Percentiles rank a stretch among this genome's conserved stretches.
phyloP scores from a whole-genome alignment of 495 filamentous ascomycete species.

The Penicillium daleae region DNA sequence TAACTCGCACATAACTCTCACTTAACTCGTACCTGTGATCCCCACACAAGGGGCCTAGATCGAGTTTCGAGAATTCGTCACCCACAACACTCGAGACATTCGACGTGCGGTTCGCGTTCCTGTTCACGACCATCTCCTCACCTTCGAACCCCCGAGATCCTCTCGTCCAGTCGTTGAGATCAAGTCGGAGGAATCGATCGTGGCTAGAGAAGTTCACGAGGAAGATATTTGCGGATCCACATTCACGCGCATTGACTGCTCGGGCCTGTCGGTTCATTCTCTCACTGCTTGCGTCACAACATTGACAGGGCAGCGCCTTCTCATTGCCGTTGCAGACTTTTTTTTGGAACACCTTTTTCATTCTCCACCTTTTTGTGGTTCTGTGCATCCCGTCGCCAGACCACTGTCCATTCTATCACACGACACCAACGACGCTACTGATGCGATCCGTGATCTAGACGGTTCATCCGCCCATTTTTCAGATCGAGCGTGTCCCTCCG shows the following conservation, averaged over 20 bases:
- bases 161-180: slow-evolving; percentile 4
- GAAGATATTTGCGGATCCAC: not conserved
- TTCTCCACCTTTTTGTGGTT: slow-evolving; percentile 7
- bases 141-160: not conserved
- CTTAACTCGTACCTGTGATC: not conserved
- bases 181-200: slow-evolving; percentile 6
- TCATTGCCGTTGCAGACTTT: slow-evolving; percentile 16
- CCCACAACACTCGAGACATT: not conserved
- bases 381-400: slow-evolving; percentile 16
- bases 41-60: slow-evolving; percentile 6
- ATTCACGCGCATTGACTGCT: slow-evolving; percentile 10
- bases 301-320: slow-evolving; percentile 26
- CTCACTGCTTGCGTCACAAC: slow-evolving; percentile 10
- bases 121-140: slow-evolving; percentile 19
- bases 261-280: slow-evolving; percentile 7
- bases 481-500: slow-evolving; percentile 9
- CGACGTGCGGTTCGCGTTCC: not conserved
- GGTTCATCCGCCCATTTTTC: slow-evolving; percentile 10
- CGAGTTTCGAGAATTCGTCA: slow-evolving; percentile 10
- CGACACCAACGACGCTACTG: slow-evolving; percentile 17
- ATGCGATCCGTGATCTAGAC: slow-evolving; percentile 42
- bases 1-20: not conserved
- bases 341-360: not conserved
- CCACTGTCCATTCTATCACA: not conserved
- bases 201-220: slow-evolving; percentile 5